Evolutionary conservation across 169 alveolate species (phyloP).

Genomic region (Theileria orientalis): DNA sequence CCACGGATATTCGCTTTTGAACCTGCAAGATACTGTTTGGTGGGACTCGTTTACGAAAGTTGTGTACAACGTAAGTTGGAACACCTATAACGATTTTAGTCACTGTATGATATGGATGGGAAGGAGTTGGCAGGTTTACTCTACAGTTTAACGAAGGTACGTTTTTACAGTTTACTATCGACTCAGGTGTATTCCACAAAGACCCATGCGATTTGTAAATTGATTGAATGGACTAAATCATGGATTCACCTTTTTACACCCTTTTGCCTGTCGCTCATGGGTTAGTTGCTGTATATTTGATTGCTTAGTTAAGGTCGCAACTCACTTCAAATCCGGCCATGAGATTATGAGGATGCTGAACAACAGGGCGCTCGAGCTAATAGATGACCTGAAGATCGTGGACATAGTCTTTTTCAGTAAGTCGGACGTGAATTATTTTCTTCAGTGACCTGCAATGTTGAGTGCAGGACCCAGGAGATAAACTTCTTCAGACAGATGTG

Average conservation of each 20-base stretch:
- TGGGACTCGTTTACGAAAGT: slow-evolving; percentile 48
- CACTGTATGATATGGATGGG: slow-evolving; percentile 59
- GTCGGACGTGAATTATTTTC: background rate
- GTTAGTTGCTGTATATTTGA: too few relatives aligned
- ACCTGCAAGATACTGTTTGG: slow-evolving; percentile 49
- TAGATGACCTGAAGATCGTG: slow-evolving; percentile 44
- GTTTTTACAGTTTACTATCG: background rate
- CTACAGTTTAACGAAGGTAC: slow-evolving; percentile 32
- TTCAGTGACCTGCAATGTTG: slow-evolving; percentile 43
- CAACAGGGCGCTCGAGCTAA: slow-evolving; percentile 43
- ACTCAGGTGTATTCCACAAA: slow-evolving; percentile 19
- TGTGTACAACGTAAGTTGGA: slow-evolving; percentile 2
- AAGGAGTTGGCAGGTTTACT: slow-evolving; percentile 63
- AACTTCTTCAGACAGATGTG: slow-evolving; percentile 41
- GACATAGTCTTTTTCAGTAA: slow-evolving; percentile 45
- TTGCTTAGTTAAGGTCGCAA: slow-evolving; percentile 25
- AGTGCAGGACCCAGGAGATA: slow-evolving; percentile 33
- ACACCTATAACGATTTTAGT: background rate
- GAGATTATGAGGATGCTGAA: slow-evolving; percentile 18
- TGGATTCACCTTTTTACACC: slow-evolving; percentile 53
- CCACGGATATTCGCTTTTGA: slow-evolving; percentile 50
- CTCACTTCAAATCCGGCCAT: slow-evolving; percentile 35
- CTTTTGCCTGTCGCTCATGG: slow-evolving; percentile 29
- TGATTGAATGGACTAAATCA: slow-evolving; percentile 36
- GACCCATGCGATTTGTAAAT: slow-evolving; percentile 18